These are phyloP conservation scores for Cruciata laevipes DNA, from an alignment of 257 asterid genomes.

Conservation along the genomic window DNA sequence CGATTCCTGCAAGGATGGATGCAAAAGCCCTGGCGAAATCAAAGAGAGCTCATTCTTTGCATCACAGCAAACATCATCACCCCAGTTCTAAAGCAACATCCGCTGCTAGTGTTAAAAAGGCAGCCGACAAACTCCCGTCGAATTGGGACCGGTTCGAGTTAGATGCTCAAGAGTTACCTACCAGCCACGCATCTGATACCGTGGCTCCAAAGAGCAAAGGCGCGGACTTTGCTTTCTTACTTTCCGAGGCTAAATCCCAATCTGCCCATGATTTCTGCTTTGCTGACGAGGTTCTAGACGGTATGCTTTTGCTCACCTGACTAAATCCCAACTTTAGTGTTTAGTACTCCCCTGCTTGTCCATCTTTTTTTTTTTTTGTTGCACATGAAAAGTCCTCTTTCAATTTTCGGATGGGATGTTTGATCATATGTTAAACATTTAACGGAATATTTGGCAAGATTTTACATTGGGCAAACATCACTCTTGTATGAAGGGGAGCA, in stretches of 20 bases:
- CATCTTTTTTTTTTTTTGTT: too few relatives aligned
- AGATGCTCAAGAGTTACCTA: constrained; percentile 31
- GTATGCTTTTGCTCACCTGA: constrained; percentile 28
- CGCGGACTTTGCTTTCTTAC: constrained; percentile 61
- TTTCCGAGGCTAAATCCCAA: constrained; percentile 73
- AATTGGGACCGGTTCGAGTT: constrained; percentile 63
- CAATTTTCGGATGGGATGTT: too few relatives aligned
- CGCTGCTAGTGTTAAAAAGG: constrained; percentile 32
- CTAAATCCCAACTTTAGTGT: constrained; percentile 1
- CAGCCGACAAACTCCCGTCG: constrained; percentile 52
- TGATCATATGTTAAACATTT: too few relatives aligned
- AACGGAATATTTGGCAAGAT: too few relatives aligned
- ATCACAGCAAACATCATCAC: constrained; percentile 62
- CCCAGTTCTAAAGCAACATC: constrained; percentile 41
- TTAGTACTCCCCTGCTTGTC: neutral
- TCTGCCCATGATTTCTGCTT: constrained; percentile 29
- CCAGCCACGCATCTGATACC: constrained; percentile 40
- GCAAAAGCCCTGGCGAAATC: constrained; percentile 90
- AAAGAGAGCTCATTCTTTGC: constrained; percentile 78
- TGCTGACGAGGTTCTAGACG: constrained; percentile 36
- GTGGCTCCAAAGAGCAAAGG: constrained; percentile 73
- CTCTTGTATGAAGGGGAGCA: too few relatives aligned
- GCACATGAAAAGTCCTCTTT: too few relatives aligned
- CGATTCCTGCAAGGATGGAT: constrained; percentile 42
- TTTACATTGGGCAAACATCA: too few relatives aligned